Base-by-base conservation (phyloP, 2,329 filamentous ascomycete species). In the Emydomyces testavorans region DNA sequence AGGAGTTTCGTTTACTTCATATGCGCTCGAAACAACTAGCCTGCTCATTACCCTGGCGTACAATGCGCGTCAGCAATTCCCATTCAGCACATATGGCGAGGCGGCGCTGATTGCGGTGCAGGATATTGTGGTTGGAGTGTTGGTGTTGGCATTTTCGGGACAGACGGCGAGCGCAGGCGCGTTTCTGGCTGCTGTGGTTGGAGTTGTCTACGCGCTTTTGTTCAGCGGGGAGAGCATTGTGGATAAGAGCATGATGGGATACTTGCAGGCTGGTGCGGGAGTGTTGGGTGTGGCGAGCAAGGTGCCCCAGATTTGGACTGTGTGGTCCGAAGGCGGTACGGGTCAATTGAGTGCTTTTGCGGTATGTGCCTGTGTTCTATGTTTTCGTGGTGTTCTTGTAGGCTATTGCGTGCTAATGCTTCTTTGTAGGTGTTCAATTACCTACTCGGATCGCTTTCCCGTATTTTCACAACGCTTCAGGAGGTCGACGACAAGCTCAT, bases 401-500 rank as follows among this genome's bases (percentile, higher is more conserved):
- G 24, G 21, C 29, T 16, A 34, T 4, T 31, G 6, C 18, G 41
- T 47, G 24, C 28, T 56, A 34, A 36, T 43, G 18, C 49, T 10
- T 24, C 16, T 7, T 39, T 40, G 6, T 59, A 95, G 89, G 88
- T 98, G 57, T 94, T 98, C 77, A 96, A 95, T 74, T 98, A 94
- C 69, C 85, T 98, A 60, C 75, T 82, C 58, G 92, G 93, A 32
- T 94, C 88, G 36, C 78, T 96, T 50, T 85, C 87, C 21, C 85
- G 92, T 63, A 94, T 98, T 71, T 98, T 95, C 69, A 98, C 92
- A 26, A 98, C 93, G 6, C 73, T 98, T 50, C 89, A 96, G 62
- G 92, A 98, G 72, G 92, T 98, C 51, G 85, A 94, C 65, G 92
- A 98, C 68, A 89, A 89, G 69, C 75, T 96, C 50, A 96, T 98